Evolutionary conservation across 306 rosid genomes (phyloP).

Genomic region (Prunus mira): DNA sequence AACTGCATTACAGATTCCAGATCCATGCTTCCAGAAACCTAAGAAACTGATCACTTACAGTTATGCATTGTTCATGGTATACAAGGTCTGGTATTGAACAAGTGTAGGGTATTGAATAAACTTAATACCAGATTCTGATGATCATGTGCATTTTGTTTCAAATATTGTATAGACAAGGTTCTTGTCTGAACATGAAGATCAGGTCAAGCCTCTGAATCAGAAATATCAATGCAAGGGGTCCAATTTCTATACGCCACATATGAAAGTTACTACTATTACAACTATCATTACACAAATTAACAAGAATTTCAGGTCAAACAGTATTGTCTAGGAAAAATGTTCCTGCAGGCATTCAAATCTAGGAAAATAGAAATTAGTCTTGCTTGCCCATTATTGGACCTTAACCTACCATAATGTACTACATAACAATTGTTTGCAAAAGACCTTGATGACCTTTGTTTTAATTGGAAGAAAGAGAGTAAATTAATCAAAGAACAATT

Average conservation of each 20-base stretch:
- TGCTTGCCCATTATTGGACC: neutral
- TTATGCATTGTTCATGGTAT: too few relatives aligned
- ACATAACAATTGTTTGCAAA: neutral
- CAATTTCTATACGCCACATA: neutral
- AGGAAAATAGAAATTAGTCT: neutral
- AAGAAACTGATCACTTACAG: neutral
- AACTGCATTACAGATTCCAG: neutral
- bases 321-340: neutral
- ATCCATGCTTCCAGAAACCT: neutral
- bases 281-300: neutral
- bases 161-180: neutral
- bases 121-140: neutral
- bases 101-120: neutral
- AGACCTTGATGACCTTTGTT: neutral
- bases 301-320: neutral
- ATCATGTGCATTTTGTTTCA: neutral
- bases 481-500: neutral
- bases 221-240: neutral
- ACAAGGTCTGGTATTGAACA: neutral
- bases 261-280: neutral
- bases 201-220: neutral
- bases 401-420: neutral
- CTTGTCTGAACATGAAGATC: neutral
- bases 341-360: neutral
- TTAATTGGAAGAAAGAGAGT: neutral